These are phyloP conservation scores for Purpureocillium takamizusanense DNA, from an alignment of 2,329 filamentous ascomycete species.

Conservation along the genomic window DNA sequence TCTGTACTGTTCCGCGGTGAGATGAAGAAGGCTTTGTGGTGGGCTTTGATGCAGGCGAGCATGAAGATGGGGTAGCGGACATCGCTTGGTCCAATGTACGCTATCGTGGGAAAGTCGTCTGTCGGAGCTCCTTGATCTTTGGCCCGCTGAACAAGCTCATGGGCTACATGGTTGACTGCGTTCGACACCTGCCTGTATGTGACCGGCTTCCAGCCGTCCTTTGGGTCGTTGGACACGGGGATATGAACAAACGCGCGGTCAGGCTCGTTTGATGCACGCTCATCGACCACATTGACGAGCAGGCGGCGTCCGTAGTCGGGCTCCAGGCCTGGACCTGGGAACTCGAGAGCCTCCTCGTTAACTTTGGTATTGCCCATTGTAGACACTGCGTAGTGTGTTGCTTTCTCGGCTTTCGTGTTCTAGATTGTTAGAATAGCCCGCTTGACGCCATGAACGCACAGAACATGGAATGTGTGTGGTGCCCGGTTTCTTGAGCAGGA, in stretches of 20 bases:
- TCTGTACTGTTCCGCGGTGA: constrained; percentile 9
- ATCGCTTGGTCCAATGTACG: constrained; percentile 19
- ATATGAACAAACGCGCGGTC: constrained; percentile 28
- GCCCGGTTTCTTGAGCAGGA: no score
- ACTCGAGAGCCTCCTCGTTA: no score
- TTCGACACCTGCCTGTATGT: constrained; percentile 14
- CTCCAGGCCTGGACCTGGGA: neutral
- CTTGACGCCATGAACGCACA: no score
- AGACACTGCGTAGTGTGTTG: no score
- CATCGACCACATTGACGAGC: constrained; percentile 17
- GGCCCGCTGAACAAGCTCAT: constrained; percentile 26
- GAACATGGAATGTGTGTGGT: no score
- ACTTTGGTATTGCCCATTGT: no score
- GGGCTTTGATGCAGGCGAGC: constrained; percentile 8
- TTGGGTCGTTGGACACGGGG: constrained; percentile 14
- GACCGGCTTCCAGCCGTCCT: constrained; percentile 18
- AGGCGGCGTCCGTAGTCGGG: constrained; percentile 19
- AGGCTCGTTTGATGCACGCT: constrained; percentile 12
- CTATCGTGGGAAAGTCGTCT: constrained; percentile 21
- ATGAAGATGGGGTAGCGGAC: constrained; percentile 8
- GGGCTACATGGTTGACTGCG: constrained; percentile 20
- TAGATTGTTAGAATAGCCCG: no score
- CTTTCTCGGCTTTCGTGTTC: no score
- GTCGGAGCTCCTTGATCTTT: constrained; percentile 21
- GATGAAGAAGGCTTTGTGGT: constrained; percentile 6